Evolutionary conservation across 2,329 filamentous ascomycete genomes (phyloP), one percentile per base, ranked within the genome.

Genomic region (Talaromyces sp.): DNA sequence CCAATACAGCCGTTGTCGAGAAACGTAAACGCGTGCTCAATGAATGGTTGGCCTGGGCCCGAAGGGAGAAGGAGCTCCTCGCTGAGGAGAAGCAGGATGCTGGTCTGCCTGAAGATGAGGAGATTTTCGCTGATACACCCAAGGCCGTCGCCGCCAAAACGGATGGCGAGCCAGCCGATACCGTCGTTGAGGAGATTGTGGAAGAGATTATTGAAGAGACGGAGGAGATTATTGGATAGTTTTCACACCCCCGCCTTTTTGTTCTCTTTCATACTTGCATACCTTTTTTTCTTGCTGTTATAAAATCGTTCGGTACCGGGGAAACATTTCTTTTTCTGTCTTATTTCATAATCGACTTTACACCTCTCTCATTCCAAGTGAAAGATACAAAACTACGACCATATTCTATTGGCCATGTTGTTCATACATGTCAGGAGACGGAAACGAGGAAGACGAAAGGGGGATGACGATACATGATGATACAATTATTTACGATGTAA

Each of bases 1-100:
- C 94, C 72, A 95, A 98, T 82, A 88, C 93, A 73, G 94, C 93
- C 41, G 93, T 99, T 60, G 90, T 99, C 68, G 94, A 98, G 80
- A 89, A 88, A 71, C 88, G 95, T 71, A 89, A 94, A 75, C 84
- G 87, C 73, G 83, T 92, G 74, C 88, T 99, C 72, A 87, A 90
- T 70, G 94, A 98, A 81, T 99, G 95, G 95, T 79, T 89, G 72
- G 87, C 87, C 65, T 99, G 93, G 92, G 86, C 93, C 75, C 87
- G 87, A 73, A 83, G 85, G 67, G 86, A 92, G 70, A 88, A 90
- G 79, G 85, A 85, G 69, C 88, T 96, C 73, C 77, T 94, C 58
- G 78, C 80, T 67, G 89, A 91, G 72, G 92, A 96, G 79, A 86
- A 90, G 66, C 84, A 85, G 61, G 86, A 82, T 7, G 79, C 87